phyloP scores from a whole-genome alignment of 257 asterid genomes.

The Apocynum venetum region DNA sequence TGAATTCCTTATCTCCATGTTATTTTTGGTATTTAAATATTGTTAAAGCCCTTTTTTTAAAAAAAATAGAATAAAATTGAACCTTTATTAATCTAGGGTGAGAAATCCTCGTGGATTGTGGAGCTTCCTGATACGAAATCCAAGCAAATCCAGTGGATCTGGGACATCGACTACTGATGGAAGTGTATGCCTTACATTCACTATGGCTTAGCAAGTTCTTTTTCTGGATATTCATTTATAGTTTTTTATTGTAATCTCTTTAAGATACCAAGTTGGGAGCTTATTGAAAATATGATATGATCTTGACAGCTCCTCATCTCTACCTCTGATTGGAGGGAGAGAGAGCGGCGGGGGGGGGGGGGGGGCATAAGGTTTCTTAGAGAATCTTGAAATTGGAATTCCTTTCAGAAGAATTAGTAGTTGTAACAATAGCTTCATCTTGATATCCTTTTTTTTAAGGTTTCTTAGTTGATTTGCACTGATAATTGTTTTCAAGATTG shows the following conservation, averaged over 20 bases:
- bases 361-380: background rate
- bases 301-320: background rate
- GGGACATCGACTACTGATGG: slow-evolving; percentile 39
- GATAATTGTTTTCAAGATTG: background rate
- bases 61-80: background rate
- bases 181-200: slow-evolving; percentile 41
- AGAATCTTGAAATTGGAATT: background rate
- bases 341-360: background rate
- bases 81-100: slow-evolving; percentile 27
- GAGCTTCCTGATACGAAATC: slow-evolving; percentile 51
- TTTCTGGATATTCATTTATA: slow-evolving; percentile 8
- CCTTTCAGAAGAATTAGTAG: background rate
- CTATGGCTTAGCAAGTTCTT: slow-evolving; percentile 12
- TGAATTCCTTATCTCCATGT: slow-evolving; percentile 4
- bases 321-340: background rate
- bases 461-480: background rate
- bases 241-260: background rate
- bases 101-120: slow-evolving; percentile 63
- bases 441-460: background rate
- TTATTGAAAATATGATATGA: background rate
- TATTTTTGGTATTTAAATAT: slow-evolving; percentile 5
- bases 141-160: slow-evolving; percentile 42
- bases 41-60: background rate
- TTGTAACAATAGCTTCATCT: background rate
- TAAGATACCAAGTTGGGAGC: background rate